Conservation (phyloP, 1,139 yeast species). For the Diutina catenulata region DNA sequence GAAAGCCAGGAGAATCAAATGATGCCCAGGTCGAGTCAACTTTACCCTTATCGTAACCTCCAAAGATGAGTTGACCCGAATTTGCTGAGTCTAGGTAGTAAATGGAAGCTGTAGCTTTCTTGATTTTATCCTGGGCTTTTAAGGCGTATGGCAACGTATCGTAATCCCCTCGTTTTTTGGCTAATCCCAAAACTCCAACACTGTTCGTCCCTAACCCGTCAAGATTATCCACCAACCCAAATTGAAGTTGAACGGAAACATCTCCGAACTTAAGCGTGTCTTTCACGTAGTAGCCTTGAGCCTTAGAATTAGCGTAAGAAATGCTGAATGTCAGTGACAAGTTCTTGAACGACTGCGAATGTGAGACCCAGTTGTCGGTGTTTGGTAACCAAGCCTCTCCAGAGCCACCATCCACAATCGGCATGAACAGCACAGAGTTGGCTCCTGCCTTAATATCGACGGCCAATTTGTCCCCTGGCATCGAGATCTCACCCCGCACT, state of each 20-base stretch:
- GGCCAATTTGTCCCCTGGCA: no score
- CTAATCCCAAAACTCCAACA: conserved; percentile 3
- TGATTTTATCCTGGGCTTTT: not conserved
- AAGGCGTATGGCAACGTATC: conserved; percentile 3
- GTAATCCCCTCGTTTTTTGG: not conserved
- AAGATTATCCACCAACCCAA: not conserved
- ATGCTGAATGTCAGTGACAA: not conserved
- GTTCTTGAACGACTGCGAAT: not conserved
- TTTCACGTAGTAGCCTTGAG: not conserved
- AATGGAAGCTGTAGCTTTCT: not conserved
- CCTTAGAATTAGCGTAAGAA: not conserved
- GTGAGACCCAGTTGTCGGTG: not conserved
- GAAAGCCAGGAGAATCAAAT: conserved; percentile 1
- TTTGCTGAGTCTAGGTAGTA: not conserved
- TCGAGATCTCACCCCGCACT: no score
- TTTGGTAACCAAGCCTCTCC: conserved; percentile 2
- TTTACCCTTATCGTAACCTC: not conserved
- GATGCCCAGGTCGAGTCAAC: not conserved
- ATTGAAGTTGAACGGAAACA: not conserved
- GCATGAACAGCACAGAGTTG: no score
- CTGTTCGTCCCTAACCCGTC: not conserved
- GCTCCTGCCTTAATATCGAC: no score
- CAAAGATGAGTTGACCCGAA: not conserved
- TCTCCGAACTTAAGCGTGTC: not conserved
- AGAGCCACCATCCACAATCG: conserved; percentile 1